These are phyloP conservation scores for Monosporascus sp. DNA, from an alignment of 2,329 filamentous ascomycete species.

Conservation along the genomic window DNA sequence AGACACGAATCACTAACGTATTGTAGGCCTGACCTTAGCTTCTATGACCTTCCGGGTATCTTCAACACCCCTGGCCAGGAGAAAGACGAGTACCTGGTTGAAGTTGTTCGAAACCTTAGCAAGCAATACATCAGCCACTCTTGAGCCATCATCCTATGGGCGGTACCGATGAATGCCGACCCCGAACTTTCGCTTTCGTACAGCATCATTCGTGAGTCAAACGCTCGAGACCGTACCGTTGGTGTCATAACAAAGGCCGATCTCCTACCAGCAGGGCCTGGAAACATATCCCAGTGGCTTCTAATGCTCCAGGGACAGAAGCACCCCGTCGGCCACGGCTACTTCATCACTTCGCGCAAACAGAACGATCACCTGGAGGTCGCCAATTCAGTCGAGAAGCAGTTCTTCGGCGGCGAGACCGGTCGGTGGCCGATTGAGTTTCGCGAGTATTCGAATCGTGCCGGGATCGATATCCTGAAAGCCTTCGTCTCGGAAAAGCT, in stretches of 20 bases:
- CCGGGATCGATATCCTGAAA: constrained; percentile 47
- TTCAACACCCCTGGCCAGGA: constrained; percentile 61
- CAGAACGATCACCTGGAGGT: constrained; percentile 44
- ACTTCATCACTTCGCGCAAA: constrained; percentile 68
- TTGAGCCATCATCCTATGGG: constrained; percentile 70
- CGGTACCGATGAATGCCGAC: constrained; percentile 69
- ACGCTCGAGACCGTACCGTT: constrained; percentile 53
- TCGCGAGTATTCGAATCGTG: constrained; percentile 36
- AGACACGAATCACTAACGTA: too few species aligned
- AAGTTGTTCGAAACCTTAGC: constrained; percentile 64
- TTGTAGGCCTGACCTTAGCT: constrained; percentile 57
- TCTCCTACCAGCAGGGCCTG: constrained; percentile 41
- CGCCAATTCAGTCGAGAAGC: constrained; percentile 42
- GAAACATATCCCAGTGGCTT: constrained; percentile 48
- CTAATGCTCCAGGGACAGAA: constrained; percentile 54
- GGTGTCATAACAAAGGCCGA: constrained; percentile 82
- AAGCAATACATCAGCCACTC: constrained; percentile 60
- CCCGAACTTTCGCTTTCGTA: constrained; percentile 67
- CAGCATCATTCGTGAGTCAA: constrained; percentile 50
- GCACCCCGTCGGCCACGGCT: constrained; percentile 62
- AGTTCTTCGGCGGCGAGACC: constrained; percentile 37
- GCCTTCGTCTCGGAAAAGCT: constrained; percentile 45
- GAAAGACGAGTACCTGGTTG: constrained; percentile 60
- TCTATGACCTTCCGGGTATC: constrained; percentile 78
- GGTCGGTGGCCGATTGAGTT: constrained; percentile 42